Conservation (phyloP, 1,284 basidiomycete species). For the Agaricales sp. region DNA sequence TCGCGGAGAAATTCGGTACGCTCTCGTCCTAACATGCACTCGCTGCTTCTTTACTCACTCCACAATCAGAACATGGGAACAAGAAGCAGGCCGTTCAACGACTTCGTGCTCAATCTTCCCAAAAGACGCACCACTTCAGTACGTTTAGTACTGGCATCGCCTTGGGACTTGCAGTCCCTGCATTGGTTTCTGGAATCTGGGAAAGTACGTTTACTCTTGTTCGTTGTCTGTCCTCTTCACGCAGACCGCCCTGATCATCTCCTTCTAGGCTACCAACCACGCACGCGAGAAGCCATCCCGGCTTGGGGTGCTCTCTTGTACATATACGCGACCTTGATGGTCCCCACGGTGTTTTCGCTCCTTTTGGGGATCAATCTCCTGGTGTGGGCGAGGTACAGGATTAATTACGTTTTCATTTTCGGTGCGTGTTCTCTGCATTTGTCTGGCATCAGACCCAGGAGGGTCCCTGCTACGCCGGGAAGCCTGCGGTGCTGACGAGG, state of each 20-base stretch:
- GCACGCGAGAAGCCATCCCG: conserved; percentile 50
- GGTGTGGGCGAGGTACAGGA: conserved; percentile 67
- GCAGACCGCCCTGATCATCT: too few relatives aligned
- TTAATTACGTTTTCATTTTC: conserved; percentile 92
- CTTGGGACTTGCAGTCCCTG: conserved; percentile 75
- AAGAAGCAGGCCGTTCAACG: conserved; percentile 67
- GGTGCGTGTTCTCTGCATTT: conserved; percentile 36
- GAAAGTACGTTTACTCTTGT: conserved; percentile 37
- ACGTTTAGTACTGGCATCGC: conserved; percentile 69
- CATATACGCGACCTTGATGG: conserved; percentile 69
- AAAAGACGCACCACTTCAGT: conserved; percentile 67
- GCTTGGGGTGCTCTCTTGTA: conserved; percentile 70
- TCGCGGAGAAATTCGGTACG: conserved; percentile 67
- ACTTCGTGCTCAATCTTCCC: conserved; percentile 46
- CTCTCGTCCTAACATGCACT: conserved; percentile 5
- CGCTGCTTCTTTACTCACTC: too few relatives aligned
- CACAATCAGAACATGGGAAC: conserved; percentile 77
- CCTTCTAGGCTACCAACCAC: conserved; percentile 56
- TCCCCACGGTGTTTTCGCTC: conserved; percentile 72
- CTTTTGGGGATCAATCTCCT: conserved; percentile 76
- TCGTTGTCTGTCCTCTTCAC: conserved; percentile 7
- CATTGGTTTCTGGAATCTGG: conserved; percentile 59
- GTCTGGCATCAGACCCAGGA: too few relatives aligned
- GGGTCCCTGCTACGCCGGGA: too few relatives aligned
- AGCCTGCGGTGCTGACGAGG: too few relatives aligned